phyloP scores from a whole-genome alignment of 352 stramenopile genomes.

The Pythium volutum region DNA sequence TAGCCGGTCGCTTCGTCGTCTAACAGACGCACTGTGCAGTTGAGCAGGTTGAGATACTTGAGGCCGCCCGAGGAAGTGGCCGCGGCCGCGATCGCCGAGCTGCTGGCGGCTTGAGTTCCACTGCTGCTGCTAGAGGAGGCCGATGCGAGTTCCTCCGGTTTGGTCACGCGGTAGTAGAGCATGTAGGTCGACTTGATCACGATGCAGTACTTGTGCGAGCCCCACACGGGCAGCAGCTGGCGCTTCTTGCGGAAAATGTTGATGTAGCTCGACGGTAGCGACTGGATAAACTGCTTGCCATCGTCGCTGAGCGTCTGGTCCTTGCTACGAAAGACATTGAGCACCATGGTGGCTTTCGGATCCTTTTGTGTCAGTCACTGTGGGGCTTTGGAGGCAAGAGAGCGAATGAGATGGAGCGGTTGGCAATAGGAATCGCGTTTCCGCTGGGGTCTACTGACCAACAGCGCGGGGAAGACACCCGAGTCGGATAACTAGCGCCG shows the following conservation, averaged over 20 bases:
- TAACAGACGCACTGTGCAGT: conserved; percentile 73
- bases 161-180: conserved; percentile 78
- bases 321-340: conserved; percentile 77
- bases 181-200: conserved; percentile 88
- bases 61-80: conserved; percentile 17
- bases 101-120: conserved; percentile 8
- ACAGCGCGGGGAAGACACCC: not conserved
- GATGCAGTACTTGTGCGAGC: conserved; percentile 80
- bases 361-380: not conserved
- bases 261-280: conserved; percentile 77
- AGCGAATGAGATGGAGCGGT: conserved; percentile 13
- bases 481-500: not conserved
- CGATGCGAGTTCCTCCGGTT: conserved; percentile 36
- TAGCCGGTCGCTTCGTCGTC: conserved; percentile 74
- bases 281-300: conserved; percentile 81
- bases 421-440: not conserved
- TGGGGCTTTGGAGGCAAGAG: conserved; percentile 16
- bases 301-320: conserved; percentile 71
- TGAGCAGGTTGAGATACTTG: conserved; percentile 81
- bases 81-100: not conserved
- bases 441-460: not conserved
- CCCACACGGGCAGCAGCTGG: conserved; percentile 79
- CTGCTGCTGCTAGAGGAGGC: too few species aligned
- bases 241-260: conserved; percentile 84
- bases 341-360: conserved; percentile 43